Conservation (phyloP, 768 basidiomycete genomes). For the Leccinum sublutescens region DNA sequence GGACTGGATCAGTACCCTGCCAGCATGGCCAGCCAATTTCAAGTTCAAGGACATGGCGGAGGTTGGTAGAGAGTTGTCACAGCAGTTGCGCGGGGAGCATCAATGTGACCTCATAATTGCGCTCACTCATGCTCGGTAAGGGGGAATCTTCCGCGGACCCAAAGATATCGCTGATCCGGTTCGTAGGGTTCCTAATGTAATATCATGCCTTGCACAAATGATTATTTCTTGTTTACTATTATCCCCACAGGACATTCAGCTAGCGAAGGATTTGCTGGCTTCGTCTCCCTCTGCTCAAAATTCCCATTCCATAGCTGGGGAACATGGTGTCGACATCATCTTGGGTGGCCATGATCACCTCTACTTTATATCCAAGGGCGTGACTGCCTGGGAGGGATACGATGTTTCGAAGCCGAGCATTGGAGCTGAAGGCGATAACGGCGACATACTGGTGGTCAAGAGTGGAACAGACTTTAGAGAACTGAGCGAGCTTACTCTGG, state of each 20-base stretch:
- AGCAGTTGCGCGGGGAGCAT: slow-evolving; percentile 64
- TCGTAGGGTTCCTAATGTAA: slow-evolving; percentile 32
- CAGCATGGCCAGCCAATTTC: slow-evolving; percentile 84
- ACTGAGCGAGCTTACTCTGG: slow-evolving; percentile 70
- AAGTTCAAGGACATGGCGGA: slow-evolving; percentile 73
- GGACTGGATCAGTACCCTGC: slow-evolving; percentile 86
- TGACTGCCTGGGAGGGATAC: slow-evolving; percentile 64
- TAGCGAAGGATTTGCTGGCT: slow-evolving; percentile 67
- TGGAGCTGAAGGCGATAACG: slow-evolving; percentile 71
- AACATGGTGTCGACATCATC: slow-evolving; percentile 80
- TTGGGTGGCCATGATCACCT: slow-evolving; percentile 91
- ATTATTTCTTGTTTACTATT: slow-evolving; percentile 9
- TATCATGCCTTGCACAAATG: background rate
- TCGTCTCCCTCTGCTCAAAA: slow-evolving; percentile 55
- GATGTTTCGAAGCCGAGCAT: slow-evolving; percentile 50
- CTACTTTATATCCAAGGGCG: slow-evolving; percentile 70
- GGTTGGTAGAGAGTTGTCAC: slow-evolving; percentile 73
- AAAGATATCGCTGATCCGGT: slow-evolving; percentile 4
- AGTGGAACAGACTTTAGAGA: slow-evolving; percentile 91
- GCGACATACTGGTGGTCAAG: slow-evolving; percentile 73
- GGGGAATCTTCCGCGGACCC: slow-evolving; percentile 5
- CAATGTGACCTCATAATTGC: slow-evolving; percentile 83
- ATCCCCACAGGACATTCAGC: slow-evolving; percentile 55
- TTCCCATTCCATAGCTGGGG: slow-evolving; percentile 38
- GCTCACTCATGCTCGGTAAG: slow-evolving; percentile 75